Percentiles rank a stretch among this genome's conserved stretches.
Evolutionary conservation across 495 filamentous ascomycete genomes (phyloP).

Genomic region (Xylaria longipes): DNA sequence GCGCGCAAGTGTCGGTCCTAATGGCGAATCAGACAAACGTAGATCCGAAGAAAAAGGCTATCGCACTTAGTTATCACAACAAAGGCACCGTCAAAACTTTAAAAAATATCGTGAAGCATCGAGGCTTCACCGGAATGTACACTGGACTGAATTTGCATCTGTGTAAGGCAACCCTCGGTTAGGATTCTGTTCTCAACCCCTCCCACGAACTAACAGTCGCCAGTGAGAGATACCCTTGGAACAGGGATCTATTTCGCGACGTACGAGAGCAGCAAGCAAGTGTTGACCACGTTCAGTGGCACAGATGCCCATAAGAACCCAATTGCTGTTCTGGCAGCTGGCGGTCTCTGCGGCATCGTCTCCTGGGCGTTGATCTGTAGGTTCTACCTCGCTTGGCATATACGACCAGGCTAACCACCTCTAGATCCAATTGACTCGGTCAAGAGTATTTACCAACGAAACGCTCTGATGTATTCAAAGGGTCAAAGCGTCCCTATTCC

Average conservation of each 20-base stretch:
- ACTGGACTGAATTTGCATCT: slow-evolving; percentile 86
- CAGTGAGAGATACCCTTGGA: slow-evolving; percentile 84
- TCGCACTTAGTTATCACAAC: slow-evolving; percentile 74
- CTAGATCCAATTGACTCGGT: slow-evolving; percentile 79
- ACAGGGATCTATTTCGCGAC: slow-evolving; percentile 91
- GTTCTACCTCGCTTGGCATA: slow-evolving; percentile 26
- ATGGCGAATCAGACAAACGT: slow-evolving; percentile 72
- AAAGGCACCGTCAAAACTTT: slow-evolving; percentile 83
- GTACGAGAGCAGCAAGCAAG: slow-evolving; percentile 88
- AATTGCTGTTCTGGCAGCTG: slow-evolving; percentile 73
- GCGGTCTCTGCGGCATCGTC: slow-evolving; percentile 78
- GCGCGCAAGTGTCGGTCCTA: slow-evolving; percentile 86
- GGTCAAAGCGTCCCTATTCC: slow-evolving; percentile 64
- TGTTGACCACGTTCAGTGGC: slow-evolving; percentile 75
- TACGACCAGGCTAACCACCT: slow-evolving; percentile 47
- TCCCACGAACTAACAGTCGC: slow-evolving; percentile 28
- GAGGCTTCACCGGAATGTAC: slow-evolving; percentile 81
- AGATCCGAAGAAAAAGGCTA: slow-evolving; percentile 58
- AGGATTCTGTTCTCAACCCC: not conserved
- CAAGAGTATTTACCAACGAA: slow-evolving; percentile 83
- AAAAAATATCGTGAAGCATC: slow-evolving; percentile 75
- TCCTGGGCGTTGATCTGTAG: slow-evolving; percentile 79
- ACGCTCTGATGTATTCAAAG: slow-evolving; percentile 70
- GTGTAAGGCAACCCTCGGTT: slow-evolving; percentile 54
- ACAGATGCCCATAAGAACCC: slow-evolving; percentile 71